A percentile compares a stretch with the other conserved stretches of the same genome.
Evolutionary conservation across 192 early-diverging fungal genomes (phyloP).

Genomic region (Anaeromyces robustus): DNA sequence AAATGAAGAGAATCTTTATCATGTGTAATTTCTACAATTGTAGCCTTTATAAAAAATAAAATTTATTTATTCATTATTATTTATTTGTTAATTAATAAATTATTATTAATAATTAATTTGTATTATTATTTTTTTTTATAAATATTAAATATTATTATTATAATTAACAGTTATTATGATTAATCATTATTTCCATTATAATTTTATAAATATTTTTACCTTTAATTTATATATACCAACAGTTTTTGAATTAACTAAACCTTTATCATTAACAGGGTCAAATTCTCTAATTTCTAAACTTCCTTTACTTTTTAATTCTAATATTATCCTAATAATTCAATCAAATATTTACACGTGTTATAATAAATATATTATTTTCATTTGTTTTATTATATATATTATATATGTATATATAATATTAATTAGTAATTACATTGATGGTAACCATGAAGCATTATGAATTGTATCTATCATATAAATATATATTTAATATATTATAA

Average conservation of each 20-base stretch:
- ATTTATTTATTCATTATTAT: too few relatives aligned
- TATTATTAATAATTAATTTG: too few relatives aligned
- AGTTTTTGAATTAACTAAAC: constrained; percentile 9
- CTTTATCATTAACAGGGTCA: neutral
- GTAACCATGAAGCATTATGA: neutral
- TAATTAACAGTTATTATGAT: too few relatives aligned
- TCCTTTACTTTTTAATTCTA: neutral
- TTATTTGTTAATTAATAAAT: too few relatives aligned
- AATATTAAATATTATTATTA: too few relatives aligned
- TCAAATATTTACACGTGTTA: too few relatives aligned
- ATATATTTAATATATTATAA: too few relatives aligned
- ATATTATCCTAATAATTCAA: neutral
- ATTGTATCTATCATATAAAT: neutral
- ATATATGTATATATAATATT: too few relatives aligned
- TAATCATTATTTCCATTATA: too few relatives aligned
- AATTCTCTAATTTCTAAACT: neutral
- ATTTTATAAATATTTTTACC: constrained; percentile 10
- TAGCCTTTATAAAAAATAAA: constrained; percentile 6
- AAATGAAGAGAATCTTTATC: constrained; percentile 51
- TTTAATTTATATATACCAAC: constrained; percentile 46
- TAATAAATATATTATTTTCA: too few relatives aligned
- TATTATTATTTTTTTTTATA: too few relatives aligned
- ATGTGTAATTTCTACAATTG: constrained; percentile 22
- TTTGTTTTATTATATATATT: too few relatives aligned
- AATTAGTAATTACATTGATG: neutral